phyloP scores from a whole-genome alignment of 768 basidiomycete genomes.

The Leccinum rimulosum region DNA sequence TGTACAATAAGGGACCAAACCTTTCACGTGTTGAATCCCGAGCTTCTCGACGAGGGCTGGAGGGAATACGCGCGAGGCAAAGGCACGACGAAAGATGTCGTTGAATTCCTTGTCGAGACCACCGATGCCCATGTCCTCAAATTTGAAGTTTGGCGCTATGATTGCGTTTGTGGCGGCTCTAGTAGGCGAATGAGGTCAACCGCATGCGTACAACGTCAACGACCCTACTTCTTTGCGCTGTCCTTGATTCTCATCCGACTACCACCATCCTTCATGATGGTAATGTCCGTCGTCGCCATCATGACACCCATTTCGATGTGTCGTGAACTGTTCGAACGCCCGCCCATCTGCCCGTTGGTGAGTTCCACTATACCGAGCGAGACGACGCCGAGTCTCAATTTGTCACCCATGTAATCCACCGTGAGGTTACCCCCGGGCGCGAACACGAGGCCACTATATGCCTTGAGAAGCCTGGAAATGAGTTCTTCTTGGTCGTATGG shows the following conservation, averaged over 20 bases:
- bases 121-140: conserved; percentile 99
- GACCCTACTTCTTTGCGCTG: conserved; percentile 80
- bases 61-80: conserved; percentile 98
- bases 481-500: conserved; percentile 91
- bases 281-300: conserved; percentile 91
- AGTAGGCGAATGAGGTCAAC: conserved; percentile 3
- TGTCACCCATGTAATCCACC: conserved; percentile 88
- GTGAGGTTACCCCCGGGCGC: conserved; percentile 66
- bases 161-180: conserved; percentile 94
- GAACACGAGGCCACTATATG: conserved; percentile 71
- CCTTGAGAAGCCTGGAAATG: conserved; percentile 66
- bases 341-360: conserved; percentile 55
- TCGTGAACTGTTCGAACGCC: conserved; percentile 31
- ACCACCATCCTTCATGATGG: conserved; percentile 78
- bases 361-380: conserved; percentile 59
- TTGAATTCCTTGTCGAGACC: conserved; percentile 94
- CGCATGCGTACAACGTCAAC: neutral
- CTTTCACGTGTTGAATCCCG: conserved; percentile 98
- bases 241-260: conserved; percentile 89
- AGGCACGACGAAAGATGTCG: conserved; percentile 97
- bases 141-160: conserved; percentile 97
- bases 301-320: conserved; percentile 61
- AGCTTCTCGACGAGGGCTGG: conserved; percentile 95
- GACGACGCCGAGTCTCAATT: conserved; percentile 69
- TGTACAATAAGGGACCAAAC: conserved; percentile 38